Conservation (phyloP, 148 eudicot genomes). For the Vaccinium macrocarpon region DNA sequence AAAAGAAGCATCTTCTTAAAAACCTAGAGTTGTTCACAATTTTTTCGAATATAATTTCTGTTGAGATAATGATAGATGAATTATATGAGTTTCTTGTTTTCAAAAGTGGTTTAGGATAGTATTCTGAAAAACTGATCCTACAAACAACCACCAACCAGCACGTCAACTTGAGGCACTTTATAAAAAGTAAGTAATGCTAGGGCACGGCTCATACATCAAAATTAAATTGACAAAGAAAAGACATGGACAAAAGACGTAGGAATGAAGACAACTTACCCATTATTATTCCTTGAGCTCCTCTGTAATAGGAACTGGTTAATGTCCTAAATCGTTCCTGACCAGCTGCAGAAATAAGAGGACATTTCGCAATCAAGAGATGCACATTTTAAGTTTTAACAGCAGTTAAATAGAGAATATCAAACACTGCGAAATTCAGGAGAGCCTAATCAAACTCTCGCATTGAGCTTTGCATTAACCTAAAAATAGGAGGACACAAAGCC, state of each 20-base stretch:
- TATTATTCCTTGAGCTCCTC: conserved; percentile 97
- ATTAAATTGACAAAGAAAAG: background rate
- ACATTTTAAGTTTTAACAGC: background rate
- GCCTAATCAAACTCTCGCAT: background rate
- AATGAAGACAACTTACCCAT: conserved; percentile 52
- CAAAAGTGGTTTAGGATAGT: background rate
- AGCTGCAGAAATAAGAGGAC: conserved; percentile 42
- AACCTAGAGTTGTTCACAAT: background rate
- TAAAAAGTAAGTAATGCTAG: background rate
- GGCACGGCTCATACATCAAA: conserved; percentile 1
- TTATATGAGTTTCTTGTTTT: background rate
- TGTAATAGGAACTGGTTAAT: conserved; percentile 84
- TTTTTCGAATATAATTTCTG: background rate
- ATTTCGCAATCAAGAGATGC: background rate
- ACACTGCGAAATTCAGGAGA: background rate
- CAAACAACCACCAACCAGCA: background rate
- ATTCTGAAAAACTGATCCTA: background rate
- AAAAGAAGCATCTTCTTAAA: background rate
- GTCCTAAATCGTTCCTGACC: conserved; percentile 98
- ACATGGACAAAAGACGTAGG: background rate
- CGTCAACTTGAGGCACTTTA: background rate
- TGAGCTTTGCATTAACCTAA: background rate
- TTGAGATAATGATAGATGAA: background rate
- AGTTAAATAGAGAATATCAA: background rate
- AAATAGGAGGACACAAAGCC: conserved; percentile 1